Evolutionary conservation across 164 flowering plant species (phyloP), one percentile per base, ranked within the genome.

Genomic region (Protea cynaroides): DNA sequence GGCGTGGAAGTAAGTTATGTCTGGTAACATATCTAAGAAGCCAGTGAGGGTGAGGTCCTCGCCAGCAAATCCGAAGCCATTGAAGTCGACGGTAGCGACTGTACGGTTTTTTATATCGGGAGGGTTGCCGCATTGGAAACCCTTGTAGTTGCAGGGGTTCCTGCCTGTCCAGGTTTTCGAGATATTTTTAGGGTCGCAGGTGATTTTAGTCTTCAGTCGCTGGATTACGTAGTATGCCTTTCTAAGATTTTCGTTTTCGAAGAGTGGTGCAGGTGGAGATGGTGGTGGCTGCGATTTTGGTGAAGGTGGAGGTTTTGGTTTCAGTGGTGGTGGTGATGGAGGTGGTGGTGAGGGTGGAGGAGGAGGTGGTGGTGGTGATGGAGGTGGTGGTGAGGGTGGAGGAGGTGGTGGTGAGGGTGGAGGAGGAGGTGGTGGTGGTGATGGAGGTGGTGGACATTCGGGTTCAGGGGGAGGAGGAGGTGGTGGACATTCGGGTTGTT

Each of bases 1-100:
- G 12, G 81, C 85, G 52, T 86, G 91, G 71, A 86, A 84, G 25
- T 84, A 69, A 18, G 86, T 86, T 6, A 86, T n/a, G 56, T 82
- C 88, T 0, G 82, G 79, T 7, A 86, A 75, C 36, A 64, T 64
- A 6, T 82, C 82, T 25, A 86, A 65, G 71, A 79, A 82, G 37
- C 80, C 84, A 12, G 64, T 78, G 0, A 86, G 75, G 0, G 82
- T 81, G 84, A 83, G 75, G 66, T 82, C 83, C 3, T 81, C 64
- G 29, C 80, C 71, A 17, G 88, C 82, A 0, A 85, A 24, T 0
- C 82, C 75, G 0, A 29, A 29, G 34, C 51, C n/a, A n/a, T n/a
- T n/a, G n/a, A n/a, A n/a, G n/a, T n/a, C n/a, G n/a, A n/a, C n/a
- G n/a, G n/a, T n/a, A n/a, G n/a, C n/a, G n/a, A n/a, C n/a, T n/a